These are phyloP conservation scores for Cystobasidium onofrii DNA, from an alignment of 768 basidiomycete species.

Conservation along the genomic window DNA sequence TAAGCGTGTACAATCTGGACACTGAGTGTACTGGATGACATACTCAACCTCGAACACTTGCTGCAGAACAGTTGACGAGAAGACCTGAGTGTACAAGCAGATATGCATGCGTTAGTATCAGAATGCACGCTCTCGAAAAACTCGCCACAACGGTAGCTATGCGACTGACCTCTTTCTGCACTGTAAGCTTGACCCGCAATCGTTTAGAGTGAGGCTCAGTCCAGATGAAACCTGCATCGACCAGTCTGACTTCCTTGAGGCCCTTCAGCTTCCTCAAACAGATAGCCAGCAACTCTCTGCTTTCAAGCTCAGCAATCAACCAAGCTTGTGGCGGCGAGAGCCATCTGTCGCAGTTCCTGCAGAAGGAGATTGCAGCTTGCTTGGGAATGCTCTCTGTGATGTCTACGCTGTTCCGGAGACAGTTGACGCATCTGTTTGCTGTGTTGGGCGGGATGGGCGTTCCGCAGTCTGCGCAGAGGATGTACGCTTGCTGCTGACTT, in stretches of 20 bases:
- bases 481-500: conserved; percentile 39
- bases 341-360: conserved; percentile 93
- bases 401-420: conserved; percentile 84
- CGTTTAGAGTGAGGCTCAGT: conserved; percentile 97
- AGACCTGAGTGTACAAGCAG: conserved; percentile 53
- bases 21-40: conserved; percentile 88
- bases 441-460: conserved; percentile 52
- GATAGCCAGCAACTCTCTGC: conserved; percentile 82
- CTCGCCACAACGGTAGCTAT: neutral
- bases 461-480: conserved; percentile 45
- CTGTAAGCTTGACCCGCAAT: conserved; percentile 81
- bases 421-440: conserved; percentile 81
- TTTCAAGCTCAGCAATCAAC: conserved; percentile 79
- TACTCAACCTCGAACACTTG: conserved; percentile 97
- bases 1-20: conserved; percentile 81
- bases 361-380: conserved; percentile 78
- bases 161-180: conserved; percentile 83
- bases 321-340: conserved; percentile 80
- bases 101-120: neutral
- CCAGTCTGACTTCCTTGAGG: conserved; percentile 81
- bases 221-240: conserved; percentile 99
- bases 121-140: neutral
- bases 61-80: conserved; percentile 89
- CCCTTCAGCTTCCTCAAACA: conserved; percentile 93
- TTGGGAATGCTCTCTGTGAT: conserved; percentile 91